phyloP scores from a whole-genome alignment of 495 filamentous ascomycete genomes.

The Lichina pygmaea region DNA sequence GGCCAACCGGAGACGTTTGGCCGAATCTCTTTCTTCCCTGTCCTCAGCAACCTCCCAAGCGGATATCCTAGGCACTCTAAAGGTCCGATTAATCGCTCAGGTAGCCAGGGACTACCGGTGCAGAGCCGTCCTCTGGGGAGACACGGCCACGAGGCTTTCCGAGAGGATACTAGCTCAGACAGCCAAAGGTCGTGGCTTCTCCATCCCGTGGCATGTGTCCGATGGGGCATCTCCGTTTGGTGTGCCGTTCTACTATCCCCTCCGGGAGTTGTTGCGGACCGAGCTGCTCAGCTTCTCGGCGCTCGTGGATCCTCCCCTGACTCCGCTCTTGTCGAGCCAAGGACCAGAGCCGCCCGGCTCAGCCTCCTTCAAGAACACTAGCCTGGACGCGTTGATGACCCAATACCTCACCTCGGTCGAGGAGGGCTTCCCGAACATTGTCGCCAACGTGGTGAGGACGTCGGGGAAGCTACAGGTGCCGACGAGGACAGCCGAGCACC shows the following conservation, averaged over 20 bases:
- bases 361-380: conserved; percentile 42
- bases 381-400: conserved; percentile 72
- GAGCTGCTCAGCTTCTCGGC: conserved; percentile 41
- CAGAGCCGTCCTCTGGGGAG: conserved; percentile 49
- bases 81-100: conserved; percentile 39
- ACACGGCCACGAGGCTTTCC: conserved; percentile 68
- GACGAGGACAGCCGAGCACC: neutral
- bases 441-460: conserved; percentile 81
- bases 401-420: conserved; percentile 78
- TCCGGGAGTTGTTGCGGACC: conserved; percentile 58
- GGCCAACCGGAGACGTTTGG: conserved; percentile 22
- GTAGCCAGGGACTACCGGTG: conserved; percentile 31
- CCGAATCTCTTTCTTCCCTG: conserved; percentile 28
- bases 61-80: conserved; percentile 43
- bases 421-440: conserved; percentile 66
- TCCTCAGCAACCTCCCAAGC: conserved; percentile 43
- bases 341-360: conserved; percentile 14
- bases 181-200: conserved; percentile 69
- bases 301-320: conserved; percentile 22
- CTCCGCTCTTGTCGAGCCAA: conserved; percentile 19
- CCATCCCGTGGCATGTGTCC: conserved; percentile 51
- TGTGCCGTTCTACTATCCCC: conserved; percentile 34
- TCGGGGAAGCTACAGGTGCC: conserved; percentile 39
- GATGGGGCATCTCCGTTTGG: conserved; percentile 42
- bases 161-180: conserved; percentile 66